Evolutionary conservation across 371 early-diverging fungal genomes (phyloP).

Genomic region (Mycotypha africana): DNA sequence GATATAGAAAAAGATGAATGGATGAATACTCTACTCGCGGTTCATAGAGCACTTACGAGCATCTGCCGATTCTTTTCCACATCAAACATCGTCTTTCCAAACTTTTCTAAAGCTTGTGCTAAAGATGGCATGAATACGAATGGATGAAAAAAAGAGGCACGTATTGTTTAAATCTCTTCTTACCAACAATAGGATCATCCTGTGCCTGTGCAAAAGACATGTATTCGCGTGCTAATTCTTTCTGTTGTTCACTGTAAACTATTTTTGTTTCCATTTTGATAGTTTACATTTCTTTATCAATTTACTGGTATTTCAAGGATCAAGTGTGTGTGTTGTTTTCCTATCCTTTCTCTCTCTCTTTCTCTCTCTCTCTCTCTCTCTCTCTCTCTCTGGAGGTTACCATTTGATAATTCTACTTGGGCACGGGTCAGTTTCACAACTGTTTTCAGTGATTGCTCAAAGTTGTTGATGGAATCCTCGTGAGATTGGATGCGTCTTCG

Average conservation of each 20-base stretch:
- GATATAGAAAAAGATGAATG: neutral
- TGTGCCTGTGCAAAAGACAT: constrained; percentile 47
- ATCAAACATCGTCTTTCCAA: constrained; percentile 51
- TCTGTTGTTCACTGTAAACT: constrained; percentile 52
- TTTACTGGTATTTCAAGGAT: too few species aligned
- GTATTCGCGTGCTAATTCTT: constrained; percentile 49
- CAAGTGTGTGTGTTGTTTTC: too few species aligned
- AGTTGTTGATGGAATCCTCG: constrained; percentile 53
- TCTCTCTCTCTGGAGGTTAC: too few species aligned
- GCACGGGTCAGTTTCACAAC: constrained; percentile 51
- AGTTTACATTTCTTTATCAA: too few species aligned
- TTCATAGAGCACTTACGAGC: constrained; percentile 55
- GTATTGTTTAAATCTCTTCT: neutral
- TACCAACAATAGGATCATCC: constrained; percentile 61
- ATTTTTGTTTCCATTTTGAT: too few species aligned
- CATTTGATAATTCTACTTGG: constrained; percentile 49
- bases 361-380: too few species aligned
- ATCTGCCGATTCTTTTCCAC: constrained; percentile 58
- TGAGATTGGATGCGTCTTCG: constrained; percentile 49
- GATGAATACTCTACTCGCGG: neutral
- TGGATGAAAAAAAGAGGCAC: neutral
- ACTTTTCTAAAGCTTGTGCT: constrained; percentile 54
- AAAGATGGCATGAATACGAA: neutral
- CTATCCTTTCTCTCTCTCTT: too few species aligned
- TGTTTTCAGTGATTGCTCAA: constrained; percentile 47